Conservation (phyloP, 768 basidiomycete species). For the Gymnopilus junonius region DNA sequence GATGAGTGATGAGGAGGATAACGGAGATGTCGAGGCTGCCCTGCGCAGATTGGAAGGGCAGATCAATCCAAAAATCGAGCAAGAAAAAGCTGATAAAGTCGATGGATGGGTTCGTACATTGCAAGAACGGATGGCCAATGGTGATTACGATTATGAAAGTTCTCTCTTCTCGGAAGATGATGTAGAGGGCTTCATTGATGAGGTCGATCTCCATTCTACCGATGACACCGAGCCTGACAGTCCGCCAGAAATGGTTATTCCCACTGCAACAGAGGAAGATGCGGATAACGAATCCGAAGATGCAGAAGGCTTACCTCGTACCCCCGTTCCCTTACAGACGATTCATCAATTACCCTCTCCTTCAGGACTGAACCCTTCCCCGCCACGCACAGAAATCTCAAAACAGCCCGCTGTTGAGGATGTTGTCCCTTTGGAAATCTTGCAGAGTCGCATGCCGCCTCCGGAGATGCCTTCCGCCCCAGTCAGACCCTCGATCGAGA, state of each 20-base stretch:
- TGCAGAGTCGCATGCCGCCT: slow-evolving; percentile 57
- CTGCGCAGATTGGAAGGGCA: slow-evolving; percentile 83
- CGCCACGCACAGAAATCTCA: slow-evolving; percentile 35
- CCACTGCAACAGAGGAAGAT: slow-evolving; percentile 14
- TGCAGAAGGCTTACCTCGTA: slow-evolving; percentile 26
- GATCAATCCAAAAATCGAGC: slow-evolving; percentile 73
- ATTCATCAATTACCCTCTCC: slow-evolving; percentile 30
- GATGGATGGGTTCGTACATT: slow-evolving; percentile 82
- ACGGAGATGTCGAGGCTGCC: slow-evolving; percentile 83
- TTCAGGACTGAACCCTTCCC: slow-evolving; percentile 33
- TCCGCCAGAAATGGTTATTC: slow-evolving; percentile 14
- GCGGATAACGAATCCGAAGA: slow-evolving; percentile 28
- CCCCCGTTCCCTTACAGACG: slow-evolving; percentile 39
- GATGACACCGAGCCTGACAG: slow-evolving; percentile 23
- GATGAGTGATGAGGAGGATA: slow-evolving; percentile 68
- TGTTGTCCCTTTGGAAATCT: slow-evolving; percentile 68
- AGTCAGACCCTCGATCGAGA: slow-evolving; percentile 15
- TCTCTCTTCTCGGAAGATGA: slow-evolving; percentile 56
- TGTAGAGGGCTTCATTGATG: slow-evolving; percentile 31
- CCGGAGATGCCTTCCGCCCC: slow-evolving; percentile 25
- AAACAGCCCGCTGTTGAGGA: slow-evolving; percentile 60
- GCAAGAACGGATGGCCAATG: slow-evolving; percentile 64
- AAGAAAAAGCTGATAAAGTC: slow-evolving; percentile 76
- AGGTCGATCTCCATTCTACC: slow-evolving; percentile 19
- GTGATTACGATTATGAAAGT: slow-evolving; percentile 66